phyloP scores from a whole-genome alignment of 257 asterid genomes.

The Solanum sejunctum region DNA sequence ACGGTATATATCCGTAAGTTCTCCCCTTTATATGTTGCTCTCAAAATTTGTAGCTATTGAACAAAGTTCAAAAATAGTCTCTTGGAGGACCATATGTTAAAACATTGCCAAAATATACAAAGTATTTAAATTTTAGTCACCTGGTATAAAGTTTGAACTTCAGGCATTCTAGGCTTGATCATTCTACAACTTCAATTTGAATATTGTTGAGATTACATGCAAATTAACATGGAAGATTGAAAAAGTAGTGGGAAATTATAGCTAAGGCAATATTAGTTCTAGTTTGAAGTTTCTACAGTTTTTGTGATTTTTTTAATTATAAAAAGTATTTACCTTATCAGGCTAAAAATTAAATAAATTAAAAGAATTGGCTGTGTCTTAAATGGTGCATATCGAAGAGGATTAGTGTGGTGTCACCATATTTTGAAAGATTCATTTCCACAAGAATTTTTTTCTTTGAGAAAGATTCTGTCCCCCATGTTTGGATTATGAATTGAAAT shows the following conservation, averaged over 20 bases:
- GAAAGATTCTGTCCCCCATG: constrained; percentile 8
- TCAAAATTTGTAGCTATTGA: not conserved
- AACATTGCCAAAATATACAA: not conserved
- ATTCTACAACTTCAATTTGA: not conserved
- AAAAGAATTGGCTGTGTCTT: not conserved
- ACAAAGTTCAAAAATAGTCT: not conserved
- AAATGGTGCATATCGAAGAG: not conserved
- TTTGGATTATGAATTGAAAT: not conserved
- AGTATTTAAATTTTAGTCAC: not conserved
- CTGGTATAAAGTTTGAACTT: not conserved
- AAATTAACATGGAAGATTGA: not conserved
- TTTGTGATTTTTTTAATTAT: not conserved
- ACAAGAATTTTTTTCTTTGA: not conserved
- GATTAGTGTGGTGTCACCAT: too few relatives aligned
- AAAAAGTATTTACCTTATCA: not conserved
- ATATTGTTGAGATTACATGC: not conserved
- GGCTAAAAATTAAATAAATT: not conserved
- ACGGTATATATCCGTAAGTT: too few relatives aligned
- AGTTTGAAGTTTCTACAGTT: not conserved
- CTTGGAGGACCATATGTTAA: not conserved
- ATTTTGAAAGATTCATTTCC: too few relatives aligned
- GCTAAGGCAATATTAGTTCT: too few relatives aligned
- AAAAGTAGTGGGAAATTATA: not conserved
- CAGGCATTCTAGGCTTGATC: not conserved
- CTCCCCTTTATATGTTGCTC: not conserved